These are phyloP conservation scores for Triangularia verruculosa DNA, from an alignment of 2,329 filamentous ascomycete species.

Conservation along the genomic window DNA sequence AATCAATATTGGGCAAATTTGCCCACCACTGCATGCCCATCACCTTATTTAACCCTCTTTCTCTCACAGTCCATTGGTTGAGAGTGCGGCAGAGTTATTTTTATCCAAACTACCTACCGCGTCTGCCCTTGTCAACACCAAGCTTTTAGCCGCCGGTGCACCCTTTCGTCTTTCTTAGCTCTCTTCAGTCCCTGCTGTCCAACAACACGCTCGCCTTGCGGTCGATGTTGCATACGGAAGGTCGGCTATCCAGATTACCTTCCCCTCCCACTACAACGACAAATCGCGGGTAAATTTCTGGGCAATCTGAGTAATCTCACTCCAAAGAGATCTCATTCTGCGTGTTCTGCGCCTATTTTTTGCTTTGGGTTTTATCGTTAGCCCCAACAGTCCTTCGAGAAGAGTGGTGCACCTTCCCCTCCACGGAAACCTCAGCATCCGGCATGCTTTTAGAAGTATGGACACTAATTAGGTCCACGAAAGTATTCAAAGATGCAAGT, in stretches of 20 bases:
- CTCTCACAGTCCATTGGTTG: not conserved
- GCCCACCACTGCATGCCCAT: not conserved
- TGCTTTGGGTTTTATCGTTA: not conserved
- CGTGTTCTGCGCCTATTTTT: not conserved
- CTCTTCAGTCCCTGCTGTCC: not conserved
- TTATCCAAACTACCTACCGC: constrained; percentile 20
- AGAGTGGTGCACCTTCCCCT: not conserved
- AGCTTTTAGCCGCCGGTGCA: constrained; percentile 15
- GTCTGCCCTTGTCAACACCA: not conserved
- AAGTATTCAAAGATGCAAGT: not conserved
- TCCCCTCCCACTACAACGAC: not conserved
- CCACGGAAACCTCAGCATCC: not conserved
- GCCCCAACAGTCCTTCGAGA: not conserved
- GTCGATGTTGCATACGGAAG: constrained; percentile 13
- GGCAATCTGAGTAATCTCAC: not conserved
- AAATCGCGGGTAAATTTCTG: not conserved
- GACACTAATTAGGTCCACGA: not conserved
- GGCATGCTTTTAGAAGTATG: not conserved
- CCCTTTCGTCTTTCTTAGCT: constrained; percentile 11
- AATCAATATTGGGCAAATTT: constrained; percentile 19
- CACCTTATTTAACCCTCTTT: constrained; percentile 17
- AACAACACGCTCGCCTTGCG: not conserved
- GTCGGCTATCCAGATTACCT: constrained; percentile 12
- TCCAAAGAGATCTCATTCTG: not conserved
- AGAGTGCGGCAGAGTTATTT: constrained; percentile 15